phyloP scores from a whole-genome alignment of 441 rosid genomes.

The Adansonia madagascariensis region DNA sequence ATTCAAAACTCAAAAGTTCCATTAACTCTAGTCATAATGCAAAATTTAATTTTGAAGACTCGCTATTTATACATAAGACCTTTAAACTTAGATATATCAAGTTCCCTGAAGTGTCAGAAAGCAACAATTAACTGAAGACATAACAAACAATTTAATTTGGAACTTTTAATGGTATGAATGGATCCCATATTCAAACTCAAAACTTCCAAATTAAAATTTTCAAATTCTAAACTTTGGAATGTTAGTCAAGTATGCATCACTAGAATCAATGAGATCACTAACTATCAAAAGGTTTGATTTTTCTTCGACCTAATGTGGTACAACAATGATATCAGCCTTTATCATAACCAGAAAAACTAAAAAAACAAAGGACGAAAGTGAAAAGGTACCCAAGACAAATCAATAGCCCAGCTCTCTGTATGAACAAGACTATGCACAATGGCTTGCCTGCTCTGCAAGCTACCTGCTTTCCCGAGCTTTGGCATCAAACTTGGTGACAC shows the following conservation, averaged over 20 bases:
- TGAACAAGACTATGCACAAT: conserved; percentile 89
- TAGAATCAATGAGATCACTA: conserved; percentile 8
- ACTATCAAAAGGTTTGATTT: neutral
- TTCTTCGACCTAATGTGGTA: neutral
- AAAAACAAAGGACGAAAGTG: neutral
- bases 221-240: neutral
- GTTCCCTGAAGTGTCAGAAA: neutral
- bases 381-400: conserved; percentile 78
- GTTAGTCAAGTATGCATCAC: conserved; percentile 4
- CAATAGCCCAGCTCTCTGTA: conserved; percentile 94
- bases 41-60: neutral
- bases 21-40: neutral
- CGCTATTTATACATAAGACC: neutral
- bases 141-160: conserved; percentile 6
- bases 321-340: neutral
- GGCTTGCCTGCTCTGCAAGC: conserved; percentile 90
- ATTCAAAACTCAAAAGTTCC: neutral
- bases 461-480: conserved; percentile 89
- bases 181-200: neutral
- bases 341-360: neutral
- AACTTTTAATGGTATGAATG: neutral
- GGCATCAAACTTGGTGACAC: conserved; percentile 91
- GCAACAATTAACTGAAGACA: neutral
- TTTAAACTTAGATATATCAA: neutral
- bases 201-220: neutral